Base-by-base conservation (phyloP, 2,329 filamentous ascomycete genomes). In the Ilyonectria destructans region DNA sequence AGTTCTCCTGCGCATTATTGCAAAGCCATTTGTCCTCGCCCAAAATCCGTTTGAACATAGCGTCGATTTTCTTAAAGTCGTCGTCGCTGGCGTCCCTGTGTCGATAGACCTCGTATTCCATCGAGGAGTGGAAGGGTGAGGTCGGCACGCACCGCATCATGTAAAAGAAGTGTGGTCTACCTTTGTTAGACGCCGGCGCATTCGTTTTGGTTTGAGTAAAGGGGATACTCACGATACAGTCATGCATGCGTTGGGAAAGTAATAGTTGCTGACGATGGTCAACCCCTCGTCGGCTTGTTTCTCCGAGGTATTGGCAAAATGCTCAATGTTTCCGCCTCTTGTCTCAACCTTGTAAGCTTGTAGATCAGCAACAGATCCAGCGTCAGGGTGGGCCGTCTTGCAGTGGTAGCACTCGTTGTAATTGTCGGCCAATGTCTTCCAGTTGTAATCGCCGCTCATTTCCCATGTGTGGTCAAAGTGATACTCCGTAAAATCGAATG, bases 401-500 rank as follows among this genome's bases (percentile, higher is more conserved):
- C 70, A 72, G 26, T 72, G 70, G 33, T 66, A 90, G 76, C 88
- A 90, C 74, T 88, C 88, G 74, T 91, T 90, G 81, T 89, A 91
- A 79, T 90, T 90, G 75, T 90, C 88, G n/a, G 85, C 84, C 45
- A 88, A 77, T 12, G 85, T 85, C 79, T 89, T 89, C 87, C 87
- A 89, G 79, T 89, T 89, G 75, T 85, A 87, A 33, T 84, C 81
- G 1, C 84, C 85, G 35, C 86, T 83, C 83, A 88, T 85, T 69
- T 86, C 83, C 85, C 86, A 89, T 19, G 78, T 77, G 74, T 89
- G 86, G 70, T 89, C 86, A 69, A 88, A 89, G n/a, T 78, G 73
- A 74, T 88, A 91, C 49, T 88, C 80, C 1, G 83, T 81, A 65
- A 84, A 86, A 70, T 86, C 79, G 76, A 84, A 85, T 45, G 80